phyloP scores from a whole-genome alignment of 345 rosid species.

The Populus pruinosa region DNA sequence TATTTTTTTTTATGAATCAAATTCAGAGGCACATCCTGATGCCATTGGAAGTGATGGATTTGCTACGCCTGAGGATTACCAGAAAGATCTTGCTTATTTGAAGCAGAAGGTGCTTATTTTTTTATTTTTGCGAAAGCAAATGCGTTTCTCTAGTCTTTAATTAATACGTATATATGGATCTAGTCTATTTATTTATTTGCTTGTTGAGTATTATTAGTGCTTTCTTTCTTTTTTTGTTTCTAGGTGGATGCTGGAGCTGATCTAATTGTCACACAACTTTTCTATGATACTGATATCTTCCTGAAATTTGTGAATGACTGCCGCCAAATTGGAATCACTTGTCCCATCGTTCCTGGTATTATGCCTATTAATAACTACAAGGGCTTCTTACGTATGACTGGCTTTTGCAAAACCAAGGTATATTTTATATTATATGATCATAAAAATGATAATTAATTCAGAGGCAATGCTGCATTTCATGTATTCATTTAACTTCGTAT shows the following conservation, averaged over 20 bases:
- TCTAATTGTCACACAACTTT: slow-evolving; percentile 75
- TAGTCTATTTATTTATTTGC: background rate
- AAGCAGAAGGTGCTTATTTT: slow-evolving; percentile 64
- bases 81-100: slow-evolving; percentile 79
- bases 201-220: slow-evolving; percentile 13
- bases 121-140: background rate
- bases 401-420: slow-evolving; percentile 95
- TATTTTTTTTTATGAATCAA: background rate
- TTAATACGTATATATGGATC: no score
- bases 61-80: slow-evolving; percentile 67
- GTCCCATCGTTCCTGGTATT: slow-evolving; percentile 94
- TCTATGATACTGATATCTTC: slow-evolving; percentile 87
- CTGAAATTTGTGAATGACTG: slow-evolving; percentile 94
- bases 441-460: no score
- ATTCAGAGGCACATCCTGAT: slow-evolving; percentile 92
- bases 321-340: slow-evolving; percentile 76
- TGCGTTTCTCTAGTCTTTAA: no score
- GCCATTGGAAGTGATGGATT: slow-evolving; percentile 64
- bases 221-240: background rate
- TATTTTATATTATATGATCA: background rate
- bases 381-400: slow-evolving; percentile 92
- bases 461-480: background rate
- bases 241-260: slow-evolving; percentile 99
- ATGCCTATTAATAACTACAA: slow-evolving; percentile 95
- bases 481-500: no score